Evolutionary conservation across 441 rosid species (phyloP).

Genomic region (Isatis lusitanica): DNA sequence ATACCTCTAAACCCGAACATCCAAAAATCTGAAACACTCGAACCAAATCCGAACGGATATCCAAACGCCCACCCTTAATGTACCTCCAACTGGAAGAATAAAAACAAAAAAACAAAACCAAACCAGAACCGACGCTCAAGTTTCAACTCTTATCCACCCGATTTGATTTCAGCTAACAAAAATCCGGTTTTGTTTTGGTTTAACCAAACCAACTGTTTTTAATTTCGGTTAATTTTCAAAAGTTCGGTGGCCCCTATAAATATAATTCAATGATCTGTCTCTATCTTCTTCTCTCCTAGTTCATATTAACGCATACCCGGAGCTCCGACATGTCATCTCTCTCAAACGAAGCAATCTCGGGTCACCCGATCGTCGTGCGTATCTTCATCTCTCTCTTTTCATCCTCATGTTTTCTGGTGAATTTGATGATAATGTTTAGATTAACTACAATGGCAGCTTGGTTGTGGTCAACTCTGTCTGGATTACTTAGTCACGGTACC

Average conservation of each 20-base stretch:
- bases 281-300: neutral
- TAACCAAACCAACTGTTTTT: neutral
- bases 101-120: neutral
- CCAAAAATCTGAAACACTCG: too few relatives aligned
- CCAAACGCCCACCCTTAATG: too few relatives aligned
- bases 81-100: neutral
- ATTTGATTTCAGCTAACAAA: neutral
- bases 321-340: constrained; percentile 31
- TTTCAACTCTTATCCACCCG: neutral
- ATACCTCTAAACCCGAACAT: too few relatives aligned
- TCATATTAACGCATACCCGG: neutral
- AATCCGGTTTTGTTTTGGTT: neutral
- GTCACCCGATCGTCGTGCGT: constrained; percentile 25
- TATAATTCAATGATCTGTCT: neutral
- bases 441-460: constrained; percentile 47
- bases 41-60: too few relatives aligned
- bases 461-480: constrained; percentile 58
- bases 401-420: neutral
- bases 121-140: neutral
- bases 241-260: neutral
- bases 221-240: neutral
- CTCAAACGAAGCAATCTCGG: constrained; percentile 2
- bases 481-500: constrained; percentile 79
- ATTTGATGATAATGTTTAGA: neutral
- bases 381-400: constrained; percentile 14